A percentile compares a stretch with the other conserved stretches of the same genome.
Conservation (phyloP, 108 stramenopile genomes). For the Bacterosira constricta region DNA sequence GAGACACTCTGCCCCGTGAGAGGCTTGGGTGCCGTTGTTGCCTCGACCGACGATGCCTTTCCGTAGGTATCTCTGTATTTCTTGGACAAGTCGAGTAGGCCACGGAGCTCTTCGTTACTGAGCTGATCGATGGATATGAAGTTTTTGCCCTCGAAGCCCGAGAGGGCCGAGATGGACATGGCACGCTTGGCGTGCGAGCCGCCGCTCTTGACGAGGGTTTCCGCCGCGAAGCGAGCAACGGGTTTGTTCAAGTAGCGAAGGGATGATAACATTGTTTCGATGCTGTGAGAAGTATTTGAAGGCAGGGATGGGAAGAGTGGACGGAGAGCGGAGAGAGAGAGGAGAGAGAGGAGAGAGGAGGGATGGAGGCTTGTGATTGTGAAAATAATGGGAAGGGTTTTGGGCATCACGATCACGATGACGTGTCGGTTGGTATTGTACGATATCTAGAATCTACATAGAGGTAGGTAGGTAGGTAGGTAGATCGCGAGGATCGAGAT, state of each 20-base stretch:
- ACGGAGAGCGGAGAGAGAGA: no score
- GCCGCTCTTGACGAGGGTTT: constrained; percentile 16
- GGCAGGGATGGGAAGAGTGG: no score
- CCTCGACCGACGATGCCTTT: constrained; percentile 48
- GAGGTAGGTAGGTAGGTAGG: no score
- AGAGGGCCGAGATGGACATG: constrained; percentile 45
- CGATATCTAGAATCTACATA: no score
- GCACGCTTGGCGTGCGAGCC: constrained; percentile 13
- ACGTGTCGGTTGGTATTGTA: no score
- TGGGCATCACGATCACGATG: no score
- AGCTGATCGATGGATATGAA: constrained; percentile 87
- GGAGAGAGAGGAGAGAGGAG: no score
- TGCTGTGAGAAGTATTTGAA: no score
- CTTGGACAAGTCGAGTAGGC: constrained; percentile 76
- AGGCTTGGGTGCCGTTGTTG: constrained; percentile 61
- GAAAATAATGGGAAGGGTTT: no score
- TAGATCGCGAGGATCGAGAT: no score
- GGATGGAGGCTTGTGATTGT: no score
- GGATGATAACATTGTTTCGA: constrained; percentile 17
- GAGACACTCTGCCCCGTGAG: constrained; percentile 84
- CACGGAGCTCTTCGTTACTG: constrained; percentile 85
- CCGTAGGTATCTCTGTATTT: constrained; percentile 77
- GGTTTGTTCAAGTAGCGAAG: constrained; percentile 12
- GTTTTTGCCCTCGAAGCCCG: constrained; percentile 62
- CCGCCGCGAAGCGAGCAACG: constrained; percentile 14